phyloP scores from a whole-genome alignment of 2,329 filamentous ascomycete species.

The Colletotrichum spinosum region DNA sequence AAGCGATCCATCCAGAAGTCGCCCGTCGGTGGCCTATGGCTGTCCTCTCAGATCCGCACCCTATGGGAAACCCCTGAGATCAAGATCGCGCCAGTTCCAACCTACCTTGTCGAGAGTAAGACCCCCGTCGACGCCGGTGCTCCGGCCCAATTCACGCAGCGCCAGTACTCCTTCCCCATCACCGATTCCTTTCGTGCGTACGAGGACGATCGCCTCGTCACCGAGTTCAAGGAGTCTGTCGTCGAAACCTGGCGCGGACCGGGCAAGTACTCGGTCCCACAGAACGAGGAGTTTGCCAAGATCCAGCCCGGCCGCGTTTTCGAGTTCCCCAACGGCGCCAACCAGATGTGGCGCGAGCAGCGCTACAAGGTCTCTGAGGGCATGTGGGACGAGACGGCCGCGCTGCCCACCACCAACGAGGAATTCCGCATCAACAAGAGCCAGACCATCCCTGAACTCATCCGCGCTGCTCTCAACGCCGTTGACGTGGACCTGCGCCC shows the following conservation, averaged over 20 bases:
- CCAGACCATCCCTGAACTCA: conserved; percentile 86
- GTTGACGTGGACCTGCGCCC: conserved; percentile 92
- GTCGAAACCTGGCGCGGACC: conserved; percentile 93
- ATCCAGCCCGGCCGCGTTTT: conserved; percentile 85
- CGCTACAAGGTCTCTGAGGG: conserved; percentile 89
- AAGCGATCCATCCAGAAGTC: conserved; percentile 91
- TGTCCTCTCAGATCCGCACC: conserved; percentile 87
- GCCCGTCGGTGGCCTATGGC: conserved; percentile 86
- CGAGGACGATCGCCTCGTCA: conserved; percentile 92
- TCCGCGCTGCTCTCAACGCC: conserved; percentile 79
- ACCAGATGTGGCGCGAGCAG: conserved; percentile 92
- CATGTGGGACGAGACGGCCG: conserved; percentile 88
- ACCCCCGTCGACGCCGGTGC: conserved; percentile 87
- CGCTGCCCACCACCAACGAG: conserved; percentile 61
- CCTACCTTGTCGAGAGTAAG: conserved; percentile 90
- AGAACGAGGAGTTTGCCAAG: conserved; percentile 82
- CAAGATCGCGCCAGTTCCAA: conserved; percentile 80
- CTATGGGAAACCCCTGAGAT: conserved; percentile 79
- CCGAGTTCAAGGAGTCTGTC: conserved; percentile 97
- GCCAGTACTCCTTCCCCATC: conserved; percentile 72
- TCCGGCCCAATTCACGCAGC: conserved; percentile 80
- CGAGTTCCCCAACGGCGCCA: conserved; percentile 97
- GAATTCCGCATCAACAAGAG: conserved; percentile 68
- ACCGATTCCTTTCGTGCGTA: conserved; percentile 80
- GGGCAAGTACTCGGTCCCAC: conserved; percentile 70